A percentile compares a stretch with the other conserved stretches of the same genome.
phyloP scores from a whole-genome alignment of 768 basidiomycete species.

The Podaxis carcinomalis region DNA sequence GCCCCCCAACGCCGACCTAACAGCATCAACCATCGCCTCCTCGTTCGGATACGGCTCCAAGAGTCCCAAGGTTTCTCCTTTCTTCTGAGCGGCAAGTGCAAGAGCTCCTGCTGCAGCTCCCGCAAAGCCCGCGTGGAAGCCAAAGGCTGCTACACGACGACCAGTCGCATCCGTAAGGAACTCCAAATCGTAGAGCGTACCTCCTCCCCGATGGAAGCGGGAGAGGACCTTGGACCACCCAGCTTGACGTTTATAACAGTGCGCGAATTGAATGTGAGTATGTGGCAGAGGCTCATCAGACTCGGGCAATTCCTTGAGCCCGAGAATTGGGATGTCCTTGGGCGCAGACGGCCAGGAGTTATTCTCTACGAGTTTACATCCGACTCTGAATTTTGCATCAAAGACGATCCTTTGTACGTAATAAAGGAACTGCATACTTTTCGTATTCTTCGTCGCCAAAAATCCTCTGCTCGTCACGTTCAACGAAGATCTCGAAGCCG shows the following conservation, averaged over 20 bases:
- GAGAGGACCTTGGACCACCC: conserved; percentile 87
- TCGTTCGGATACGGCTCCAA: conserved; percentile 86
- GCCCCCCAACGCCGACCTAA: conserved; percentile 61
- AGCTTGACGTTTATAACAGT: conserved; percentile 94
- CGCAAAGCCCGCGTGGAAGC: conserved; percentile 98
- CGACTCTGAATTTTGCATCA: conserved; percentile 59
- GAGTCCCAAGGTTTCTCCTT: conserved; percentile 55
- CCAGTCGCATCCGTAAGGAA: conserved; percentile 84
- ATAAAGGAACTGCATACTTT: conserved; percentile 51
- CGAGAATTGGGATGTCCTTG: conserved; percentile 73
- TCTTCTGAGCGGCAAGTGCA: conserved; percentile 64
- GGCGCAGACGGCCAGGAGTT: conserved; percentile 89
- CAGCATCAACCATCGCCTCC: conserved; percentile 70
- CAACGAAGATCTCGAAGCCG: conserved; percentile 88
- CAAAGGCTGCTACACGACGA: conserved; percentile 94
- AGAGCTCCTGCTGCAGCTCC: conserved; percentile 91
- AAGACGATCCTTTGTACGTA: conserved; percentile 9
- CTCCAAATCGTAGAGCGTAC: conserved; percentile 91
- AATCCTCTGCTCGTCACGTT: conserved; percentile 90
- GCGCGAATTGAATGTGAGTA: conserved; percentile 97
- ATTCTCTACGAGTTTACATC: conserved; percentile 82
- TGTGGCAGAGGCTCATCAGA: conserved; percentile 83
- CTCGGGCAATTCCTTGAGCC: conserved; percentile 91
- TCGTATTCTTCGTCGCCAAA: conserved; percentile 93
- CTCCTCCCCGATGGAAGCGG: conserved; percentile 80